These are phyloP conservation scores for Phaeosphaeriaceae sp. DNA, from an alignment of 2,329 filamentous ascomycete genomes.

Conservation along the genomic window DNA sequence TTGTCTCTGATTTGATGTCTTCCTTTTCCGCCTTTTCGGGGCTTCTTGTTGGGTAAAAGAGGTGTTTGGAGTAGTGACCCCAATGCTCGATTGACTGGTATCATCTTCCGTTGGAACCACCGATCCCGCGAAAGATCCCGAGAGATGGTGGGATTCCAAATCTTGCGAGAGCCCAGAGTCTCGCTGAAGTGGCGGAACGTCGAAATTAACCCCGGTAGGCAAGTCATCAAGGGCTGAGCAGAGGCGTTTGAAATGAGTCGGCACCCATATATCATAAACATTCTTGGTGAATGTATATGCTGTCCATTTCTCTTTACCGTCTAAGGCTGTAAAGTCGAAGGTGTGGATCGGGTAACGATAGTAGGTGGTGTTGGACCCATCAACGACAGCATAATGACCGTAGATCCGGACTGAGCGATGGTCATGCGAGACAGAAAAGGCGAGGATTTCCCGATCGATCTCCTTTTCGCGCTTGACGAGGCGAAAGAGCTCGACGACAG, in stretches of 20 bases:
- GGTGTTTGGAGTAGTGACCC: neutral
- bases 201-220: slow-evolving; percentile 3
- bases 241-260: no score
- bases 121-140: neutral
- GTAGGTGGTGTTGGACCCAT: slow-evolving; percentile 15
- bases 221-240: slow-evolving; percentile 13
- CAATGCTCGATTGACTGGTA: neutral
- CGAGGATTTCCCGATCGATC: slow-evolving; percentile 22
- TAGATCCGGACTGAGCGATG: slow-evolving; percentile 22
- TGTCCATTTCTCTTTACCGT: slow-evolving; percentile 12
- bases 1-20: neutral
- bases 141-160: neutral
- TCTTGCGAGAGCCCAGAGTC: neutral
- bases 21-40: neutral
- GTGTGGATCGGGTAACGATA: slow-evolving; percentile 15
- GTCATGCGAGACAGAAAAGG: slow-evolving; percentile 13
- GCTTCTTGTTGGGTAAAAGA: neutral
- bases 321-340: slow-evolving; percentile 2
- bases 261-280: no score
- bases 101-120: neutral
- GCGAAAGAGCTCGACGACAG: slow-evolving; percentile 26
- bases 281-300: slow-evolving; percentile 11
- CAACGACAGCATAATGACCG: slow-evolving; percentile 23
- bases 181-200: slow-evolving; percentile 7
- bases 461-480: slow-evolving; percentile 21